Conservation (phyloP, 306 rosid genomes). For the Quillaja saponaria region DNA sequence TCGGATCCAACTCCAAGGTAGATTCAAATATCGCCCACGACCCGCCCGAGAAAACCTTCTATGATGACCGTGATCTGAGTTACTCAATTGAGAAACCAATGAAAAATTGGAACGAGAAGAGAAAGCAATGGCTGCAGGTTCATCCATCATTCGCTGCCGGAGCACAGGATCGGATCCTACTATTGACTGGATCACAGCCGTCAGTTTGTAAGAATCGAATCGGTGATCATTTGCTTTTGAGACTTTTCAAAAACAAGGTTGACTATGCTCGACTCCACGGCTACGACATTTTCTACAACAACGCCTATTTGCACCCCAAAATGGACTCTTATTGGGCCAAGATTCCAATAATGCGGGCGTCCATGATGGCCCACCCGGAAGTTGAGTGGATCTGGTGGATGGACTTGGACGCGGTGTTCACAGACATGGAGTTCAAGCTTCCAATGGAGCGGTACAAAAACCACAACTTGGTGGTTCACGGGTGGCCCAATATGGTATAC, state of each 20-base stretch:
- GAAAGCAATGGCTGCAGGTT: constrained; percentile 38
- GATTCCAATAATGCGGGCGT: constrained; percentile 30
- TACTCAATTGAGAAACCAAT: constrained; percentile 43
- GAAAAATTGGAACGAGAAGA: constrained; percentile 46
- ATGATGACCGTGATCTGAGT: constrained; percentile 39
- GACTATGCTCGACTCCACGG: constrained; percentile 52
- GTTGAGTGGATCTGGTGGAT: constrained; percentile 61
- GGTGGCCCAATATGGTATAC: constrained; percentile 37
- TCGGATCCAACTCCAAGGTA: neutral
- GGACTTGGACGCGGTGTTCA: constrained; percentile 47
- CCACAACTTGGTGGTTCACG: constrained; percentile 34
- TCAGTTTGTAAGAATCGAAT: constrained; percentile 34
- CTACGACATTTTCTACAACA: constrained; percentile 44
- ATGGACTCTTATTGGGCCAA: constrained; percentile 53
- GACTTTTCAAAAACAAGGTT: constrained; percentile 58
- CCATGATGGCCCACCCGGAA: constrained; percentile 53
- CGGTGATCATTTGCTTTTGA: constrained; percentile 50
- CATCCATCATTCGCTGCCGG: constrained; percentile 30
- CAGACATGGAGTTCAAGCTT: constrained; percentile 45
- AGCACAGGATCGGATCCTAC: constrained; percentile 24
- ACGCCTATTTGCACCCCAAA: constrained; percentile 39
- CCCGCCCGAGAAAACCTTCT: constrained; percentile 33
- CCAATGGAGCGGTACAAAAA: constrained; percentile 30
- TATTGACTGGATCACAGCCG: constrained; percentile 50
- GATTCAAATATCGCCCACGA: constrained; percentile 11